Conservation (phyloP, 2,329 filamentous ascomycete genomes). For the Colletotrichum sp. region DNA sequence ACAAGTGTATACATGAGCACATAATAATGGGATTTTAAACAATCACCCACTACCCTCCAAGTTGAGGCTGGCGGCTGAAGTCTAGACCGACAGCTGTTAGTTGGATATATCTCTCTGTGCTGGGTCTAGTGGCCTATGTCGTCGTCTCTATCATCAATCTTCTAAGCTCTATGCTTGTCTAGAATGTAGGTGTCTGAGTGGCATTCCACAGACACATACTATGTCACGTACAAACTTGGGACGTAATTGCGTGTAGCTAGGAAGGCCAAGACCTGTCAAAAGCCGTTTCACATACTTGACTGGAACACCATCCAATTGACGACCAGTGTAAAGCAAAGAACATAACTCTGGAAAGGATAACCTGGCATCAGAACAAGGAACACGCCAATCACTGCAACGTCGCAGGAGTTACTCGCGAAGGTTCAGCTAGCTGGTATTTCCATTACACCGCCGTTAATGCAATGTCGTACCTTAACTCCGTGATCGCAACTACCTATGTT, state of each 20-base stretch:
- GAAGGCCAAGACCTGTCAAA: not conserved
- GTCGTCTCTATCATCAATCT: not conserved
- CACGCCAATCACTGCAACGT: not conserved
- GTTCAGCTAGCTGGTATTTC: not conserved
- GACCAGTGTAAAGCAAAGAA: not conserved
- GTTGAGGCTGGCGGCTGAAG: not conserved
- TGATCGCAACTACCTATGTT: not conserved
- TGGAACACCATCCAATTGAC: not conserved
- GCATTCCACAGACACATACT: not conserved
- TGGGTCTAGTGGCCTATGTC: not conserved
- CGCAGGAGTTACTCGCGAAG: not conserved
- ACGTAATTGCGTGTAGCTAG: not conserved
- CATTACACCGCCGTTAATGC: not conserved
- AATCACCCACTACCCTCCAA: not conserved
- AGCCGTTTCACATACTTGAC: not conserved
- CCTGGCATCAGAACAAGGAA: not conserved
- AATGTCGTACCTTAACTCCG: not conserved
- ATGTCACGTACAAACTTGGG: not conserved
- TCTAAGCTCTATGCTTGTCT: not conserved
- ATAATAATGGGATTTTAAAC: not conserved
- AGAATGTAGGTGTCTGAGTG: not conserved
- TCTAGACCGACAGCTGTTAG: not conserved
- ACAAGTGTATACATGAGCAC: not conserved
- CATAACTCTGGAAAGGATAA: not conserved
- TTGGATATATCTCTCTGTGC: rapidly evolving